These are phyloP conservation scores for Trichoderma sp. DNA, from an alignment of 2,329 filamentous ascomycete genomes.

Conservation along the genomic window DNA sequence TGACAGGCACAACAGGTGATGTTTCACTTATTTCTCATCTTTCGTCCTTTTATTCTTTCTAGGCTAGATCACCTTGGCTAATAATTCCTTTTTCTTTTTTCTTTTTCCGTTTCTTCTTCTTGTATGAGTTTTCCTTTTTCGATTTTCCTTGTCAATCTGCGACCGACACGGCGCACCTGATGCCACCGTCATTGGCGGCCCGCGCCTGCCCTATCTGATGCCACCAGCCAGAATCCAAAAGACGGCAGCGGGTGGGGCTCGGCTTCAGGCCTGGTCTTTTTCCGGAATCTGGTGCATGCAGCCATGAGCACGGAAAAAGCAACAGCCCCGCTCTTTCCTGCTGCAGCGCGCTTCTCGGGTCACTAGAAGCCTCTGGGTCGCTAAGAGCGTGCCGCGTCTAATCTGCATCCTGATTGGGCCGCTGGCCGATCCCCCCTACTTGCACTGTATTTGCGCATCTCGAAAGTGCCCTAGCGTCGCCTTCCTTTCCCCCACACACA, in stretches of 20 bases:
- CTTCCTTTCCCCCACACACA: neutral
- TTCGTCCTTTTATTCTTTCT: neutral
- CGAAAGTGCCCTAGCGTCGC: slow-evolving; percentile 3
- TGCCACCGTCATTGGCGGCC: slow-evolving; percentile 18
- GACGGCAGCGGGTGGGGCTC: slow-evolving; percentile 10
- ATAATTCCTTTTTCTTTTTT: neutral
- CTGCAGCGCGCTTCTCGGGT: slow-evolving; percentile 25
- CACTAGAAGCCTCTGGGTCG: neutral
- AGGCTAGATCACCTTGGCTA: neutral
- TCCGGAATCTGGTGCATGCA: neutral
- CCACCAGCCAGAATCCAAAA: slow-evolving; percentile 7
- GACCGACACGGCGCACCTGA: slow-evolving; percentile 5
- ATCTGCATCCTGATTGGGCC: slow-evolving; percentile 3
- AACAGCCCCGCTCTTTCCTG: neutral
- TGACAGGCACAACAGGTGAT: neutral
- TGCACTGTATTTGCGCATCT: neutral
- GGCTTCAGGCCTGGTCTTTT: neutral
- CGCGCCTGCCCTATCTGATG: slow-evolving; percentile 25
- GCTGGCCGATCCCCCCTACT: neutral
- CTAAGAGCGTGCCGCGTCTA: slow-evolving; percentile 22
- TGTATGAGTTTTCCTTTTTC: neutral
- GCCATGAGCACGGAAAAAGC: neutral
- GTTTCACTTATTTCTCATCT: neutral
- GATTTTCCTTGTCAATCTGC: neutral
- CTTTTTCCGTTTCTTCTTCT: neutral